A percentile compares a stretch with the other conserved stretches of the same genome.
These are phyloP conservation scores for Colletotrichum orchidophilum DNA, from an alignment of 2,329 filamentous ascomycete species.

Conservation along the genomic window DNA sequence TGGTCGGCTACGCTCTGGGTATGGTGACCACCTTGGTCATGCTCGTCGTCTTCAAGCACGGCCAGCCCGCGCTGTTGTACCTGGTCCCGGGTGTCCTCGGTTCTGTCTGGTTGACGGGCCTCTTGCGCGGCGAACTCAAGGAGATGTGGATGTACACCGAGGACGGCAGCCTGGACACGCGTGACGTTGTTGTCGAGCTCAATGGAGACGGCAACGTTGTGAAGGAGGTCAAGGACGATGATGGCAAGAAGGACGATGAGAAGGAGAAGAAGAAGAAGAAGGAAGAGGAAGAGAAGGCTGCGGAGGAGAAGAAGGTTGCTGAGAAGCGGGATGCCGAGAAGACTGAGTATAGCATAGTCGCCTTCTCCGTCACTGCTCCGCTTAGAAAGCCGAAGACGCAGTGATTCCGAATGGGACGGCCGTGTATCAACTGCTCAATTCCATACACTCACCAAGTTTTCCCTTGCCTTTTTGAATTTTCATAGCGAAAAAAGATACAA, in stretches of 20 bases:
- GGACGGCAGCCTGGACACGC: constrained; percentile 65
- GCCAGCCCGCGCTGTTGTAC: constrained; percentile 91
- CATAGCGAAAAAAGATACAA: too few relatives aligned
- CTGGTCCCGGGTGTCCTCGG: constrained; percentile 87
- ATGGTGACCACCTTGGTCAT: constrained; percentile 81
- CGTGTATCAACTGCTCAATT: background rate
- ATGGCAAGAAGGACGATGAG: constrained; percentile 48
- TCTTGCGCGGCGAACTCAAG: constrained; percentile 74
- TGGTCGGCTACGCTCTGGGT: constrained; percentile 80
- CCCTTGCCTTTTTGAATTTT: background rate
- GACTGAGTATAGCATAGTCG: constrained; percentile 24
- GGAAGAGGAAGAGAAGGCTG: constrained; percentile 36
- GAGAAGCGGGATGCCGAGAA: constrained; percentile 30
- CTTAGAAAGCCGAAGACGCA: constrained; percentile 26
- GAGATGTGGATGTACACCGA: constrained; percentile 88
- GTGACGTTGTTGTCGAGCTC: constrained; percentile 65
- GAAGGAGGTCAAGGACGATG: constrained; percentile 49
- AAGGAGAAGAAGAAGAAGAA: constrained; percentile 42
- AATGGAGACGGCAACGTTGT: constrained; percentile 58
- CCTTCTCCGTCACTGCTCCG: constrained; percentile 27
- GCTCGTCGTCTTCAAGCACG: constrained; percentile 81
- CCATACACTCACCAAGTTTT: too few relatives aligned
- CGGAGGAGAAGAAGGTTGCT: constrained; percentile 19
- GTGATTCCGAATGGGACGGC: background rate
- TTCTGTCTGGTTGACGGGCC: constrained; percentile 78